These are phyloP conservation scores for Pythium scleroteichum DNA, from an alignment of 352 stramenopile genomes.

Conservation along the genomic window DNA sequence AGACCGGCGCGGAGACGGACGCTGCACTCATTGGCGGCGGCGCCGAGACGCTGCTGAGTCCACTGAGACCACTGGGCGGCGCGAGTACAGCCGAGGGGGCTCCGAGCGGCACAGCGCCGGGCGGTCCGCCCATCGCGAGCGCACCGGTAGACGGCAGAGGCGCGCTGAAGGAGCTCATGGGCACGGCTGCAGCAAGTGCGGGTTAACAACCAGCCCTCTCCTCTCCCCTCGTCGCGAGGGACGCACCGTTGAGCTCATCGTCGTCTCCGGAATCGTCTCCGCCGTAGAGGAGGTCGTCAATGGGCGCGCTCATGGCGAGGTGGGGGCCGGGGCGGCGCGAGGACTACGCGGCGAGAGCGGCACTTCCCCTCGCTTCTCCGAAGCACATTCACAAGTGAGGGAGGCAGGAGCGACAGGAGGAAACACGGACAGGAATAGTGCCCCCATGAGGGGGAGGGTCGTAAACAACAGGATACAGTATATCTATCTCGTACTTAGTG, in stretches of 20 bases:
- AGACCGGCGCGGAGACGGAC: constrained; percentile 21
- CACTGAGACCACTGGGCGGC: not conserved
- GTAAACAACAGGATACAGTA: too few species aligned
- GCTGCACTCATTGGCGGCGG: constrained; percentile 19
- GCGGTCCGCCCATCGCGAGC: constrained; percentile 18
- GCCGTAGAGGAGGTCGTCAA: constrained; percentile 82
- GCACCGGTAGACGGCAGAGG: constrained; percentile 21
- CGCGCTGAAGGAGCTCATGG: constrained; percentile 34
- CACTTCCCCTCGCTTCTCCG: constrained; percentile 8
- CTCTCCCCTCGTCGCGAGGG: not conserved
- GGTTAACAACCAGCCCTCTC: not conserved
- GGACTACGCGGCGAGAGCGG: not conserved
- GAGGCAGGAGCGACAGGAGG: not conserved
- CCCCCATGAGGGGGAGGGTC: not conserved
- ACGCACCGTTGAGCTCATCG: constrained; percentile 68
- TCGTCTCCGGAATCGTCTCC: constrained; percentile 84
- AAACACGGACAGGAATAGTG: constrained; percentile 5
- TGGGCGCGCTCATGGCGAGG: constrained; percentile 71
- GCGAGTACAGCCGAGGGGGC: constrained; percentile 14
- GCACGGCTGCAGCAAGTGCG: constrained; percentile 12
- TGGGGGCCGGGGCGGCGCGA: too few species aligned
- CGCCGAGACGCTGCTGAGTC: constrained; percentile 11
- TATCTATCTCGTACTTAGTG: not conserved
- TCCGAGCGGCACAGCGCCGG: constrained; percentile 11
- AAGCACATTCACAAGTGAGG: constrained; percentile 32